Base-by-base conservation (phyloP, 139 green algal species). In the Closterium sp. region DNA sequence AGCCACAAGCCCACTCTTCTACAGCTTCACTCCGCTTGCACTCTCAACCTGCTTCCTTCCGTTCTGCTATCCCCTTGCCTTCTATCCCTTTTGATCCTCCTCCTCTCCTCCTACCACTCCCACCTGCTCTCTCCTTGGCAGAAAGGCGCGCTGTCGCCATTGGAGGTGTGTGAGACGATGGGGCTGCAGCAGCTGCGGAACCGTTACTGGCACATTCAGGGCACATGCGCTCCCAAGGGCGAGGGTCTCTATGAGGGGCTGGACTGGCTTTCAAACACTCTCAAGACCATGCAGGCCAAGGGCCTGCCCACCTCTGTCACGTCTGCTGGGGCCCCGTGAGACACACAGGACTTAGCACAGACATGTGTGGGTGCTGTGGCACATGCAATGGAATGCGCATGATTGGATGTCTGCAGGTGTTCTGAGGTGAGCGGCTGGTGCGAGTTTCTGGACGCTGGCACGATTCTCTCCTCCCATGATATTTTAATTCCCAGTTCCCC, bases 191-290 rank as follows among this genome's bases (percentile, higher is more conserved):
- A 97, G 89, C 94, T 99, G 92, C 96, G 96, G 90, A 93, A 90
- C 3, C 91, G 98, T 28, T 97, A 96, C 88, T 99, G 98, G 98
- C 97, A 99, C 91, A 96, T 99, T 30, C 98, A 99, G 95, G 95
- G 95, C 31, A 96, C 97, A 24, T 90, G 93, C 4, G 95, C 95
- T 9, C 95, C 93, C 38, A 88, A 93, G 29, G 98, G 98, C 0
- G 97, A 99, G 91, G 98, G 98, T 0, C 94, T 99, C 86, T 99
- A 99, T 88, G 98, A 99, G 94, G 97, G 97, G 0, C 90, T 99
- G 27, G 97, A 99, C 94, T 99, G 97, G 97, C 95, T 98, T 29
- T 85, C 92, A 90, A 89, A 94, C 90, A 97, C 96, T 30, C 89
- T 97, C n/a, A 96, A 96, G 89, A 92, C 45, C 24, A 94, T 94